Evolutionary conservation across 306 rosid genomes (phyloP), one percentile per base, ranked within the genome.

Genomic region (Dryas drummondii): DNA sequence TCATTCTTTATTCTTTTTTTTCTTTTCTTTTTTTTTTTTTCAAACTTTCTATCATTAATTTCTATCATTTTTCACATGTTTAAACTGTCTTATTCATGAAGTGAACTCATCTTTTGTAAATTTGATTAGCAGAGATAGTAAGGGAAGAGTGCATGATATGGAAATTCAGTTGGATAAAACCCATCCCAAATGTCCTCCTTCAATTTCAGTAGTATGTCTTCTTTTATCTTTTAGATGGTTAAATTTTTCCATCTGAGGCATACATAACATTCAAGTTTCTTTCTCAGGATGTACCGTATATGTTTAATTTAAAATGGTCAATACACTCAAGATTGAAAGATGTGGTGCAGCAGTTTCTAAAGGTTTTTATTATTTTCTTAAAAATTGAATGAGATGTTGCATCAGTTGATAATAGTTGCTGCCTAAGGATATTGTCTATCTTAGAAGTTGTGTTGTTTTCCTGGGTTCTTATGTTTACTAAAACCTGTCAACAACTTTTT

Each of bases 171-270:
- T 83, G 68, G 81, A 83, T 47, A 67, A 49, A 70, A 16, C 72
- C 74, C 81, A 83, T 68, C 84, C 86, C 70, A 76, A 58, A 63
- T 72, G 58, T 44, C 77, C 84, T 53, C 84, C 87, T 48, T 67
- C 82, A 13, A 57, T 83, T 59, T 83, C 84, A 62, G 82, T 84
- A 15, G 87, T 76, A 60, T 45, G 75, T 67, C 44, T 71, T 58
- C 56, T 76, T 41, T 15, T 48, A 37, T 47, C 19, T 26, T 8
- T n/a, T 46, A 3, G 6, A 9, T 52, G 12, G 17, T 76, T 72
- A 54, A 68, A 13, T 10, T 58, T 55, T 50, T 69, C 17, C 66
- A 9, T 22, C 67, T 72, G 55, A 13, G 32, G 19, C 48, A 41
- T 44, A 11, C 4, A 26, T 58, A 66, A 61, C 17, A 53, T 9